Evolutionary conservation across 2,329 filamentous ascomycete species (phyloP).

Genomic region (Microdochium nivale): DNA sequence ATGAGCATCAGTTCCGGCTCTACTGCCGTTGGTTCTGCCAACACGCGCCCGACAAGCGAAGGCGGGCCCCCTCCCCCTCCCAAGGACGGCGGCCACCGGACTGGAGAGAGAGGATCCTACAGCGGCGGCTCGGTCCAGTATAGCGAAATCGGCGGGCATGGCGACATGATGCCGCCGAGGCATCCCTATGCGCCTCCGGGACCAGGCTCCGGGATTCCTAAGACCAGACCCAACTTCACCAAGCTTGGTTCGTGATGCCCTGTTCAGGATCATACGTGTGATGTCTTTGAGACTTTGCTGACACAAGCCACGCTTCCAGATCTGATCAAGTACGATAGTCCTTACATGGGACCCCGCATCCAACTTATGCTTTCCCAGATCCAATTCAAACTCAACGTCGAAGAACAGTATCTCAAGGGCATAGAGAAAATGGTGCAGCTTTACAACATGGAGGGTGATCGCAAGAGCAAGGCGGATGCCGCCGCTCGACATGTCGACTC

Average conservation of each 20-base stretch:
- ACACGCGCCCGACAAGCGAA: slow-evolving; percentile 32
- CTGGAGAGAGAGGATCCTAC: slow-evolving; percentile 51
- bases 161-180: slow-evolving; percentile 71
- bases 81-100: slow-evolving; percentile 49
- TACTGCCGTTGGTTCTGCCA: slow-evolving; percentile 19
- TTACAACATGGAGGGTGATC: slow-evolving; percentile 94
- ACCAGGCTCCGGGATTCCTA: slow-evolving; percentile 59
- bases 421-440: slow-evolving; percentile 99
- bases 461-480: slow-evolving; percentile 90
- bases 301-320: slow-evolving; percentile 42
- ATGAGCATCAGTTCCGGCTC: slow-evolving; percentile 53
- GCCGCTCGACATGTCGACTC: slow-evolving; percentile 86
- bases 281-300: neutral
- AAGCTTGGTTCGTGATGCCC: slow-evolving; percentile 68
- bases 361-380: slow-evolving; percentile 98
- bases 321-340: slow-evolving; percentile 96
- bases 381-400: slow-evolving; percentile 96
- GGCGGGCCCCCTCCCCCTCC: slow-evolving; percentile 59
- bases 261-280: neutral
- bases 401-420: slow-evolving; percentile 97
- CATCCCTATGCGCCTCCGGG: slow-evolving; percentile 70
- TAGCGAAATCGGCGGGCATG: slow-evolving; percentile 53
- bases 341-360: slow-evolving; percentile 90
- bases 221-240: slow-evolving; percentile 81
- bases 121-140: slow-evolving; percentile 38